A percentile compares a stretch with the other conserved stretches of the same genome.
These are phyloP conservation scores for Phytophthora boehmeriae DNA, from an alignment of 352 stramenopile genomes.

Conservation along the genomic window DNA sequence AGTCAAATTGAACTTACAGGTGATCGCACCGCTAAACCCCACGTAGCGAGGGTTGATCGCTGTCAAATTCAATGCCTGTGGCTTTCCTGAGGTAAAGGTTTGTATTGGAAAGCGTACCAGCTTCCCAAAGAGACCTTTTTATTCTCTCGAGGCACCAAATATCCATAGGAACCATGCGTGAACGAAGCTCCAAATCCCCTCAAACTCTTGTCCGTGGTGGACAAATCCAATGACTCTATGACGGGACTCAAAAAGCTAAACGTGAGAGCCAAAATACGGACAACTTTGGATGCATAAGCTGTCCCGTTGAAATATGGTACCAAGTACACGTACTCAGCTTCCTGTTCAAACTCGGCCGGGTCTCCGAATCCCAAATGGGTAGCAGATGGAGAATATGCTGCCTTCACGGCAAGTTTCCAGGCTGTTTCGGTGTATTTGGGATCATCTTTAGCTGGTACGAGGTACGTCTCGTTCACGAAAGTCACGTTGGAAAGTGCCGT, in stretches of 20 bases:
- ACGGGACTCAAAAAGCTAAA: slow-evolving; percentile 53
- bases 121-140: slow-evolving; percentile 64
- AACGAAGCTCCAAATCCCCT: slow-evolving; percentile 66
- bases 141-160: slow-evolving; percentile 72
- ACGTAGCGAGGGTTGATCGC: slow-evolving; percentile 59
- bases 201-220: slow-evolving; percentile 42
- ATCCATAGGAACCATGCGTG: slow-evolving; percentile 59
- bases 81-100: slow-evolving; percentile 43
- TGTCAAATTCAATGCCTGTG: slow-evolving; percentile 58
- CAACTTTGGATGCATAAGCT: slow-evolving; percentile 51
- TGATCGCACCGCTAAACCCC: slow-evolving; percentile 67
- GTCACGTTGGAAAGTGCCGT: slow-evolving; percentile 52
- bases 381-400: slow-evolving; percentile 47
- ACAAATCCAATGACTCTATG: slow-evolving; percentile 64
- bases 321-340: slow-evolving; percentile 76
- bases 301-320: slow-evolving; percentile 69
- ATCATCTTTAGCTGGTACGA: slow-evolving; percentile 50
- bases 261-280: slow-evolving; percentile 59
- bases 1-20: slow-evolving; percentile 43
- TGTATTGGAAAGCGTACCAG: slow-evolving; percentile 61
- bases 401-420: slow-evolving; percentile 60
- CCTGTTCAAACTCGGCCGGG: slow-evolving; percentile 37
- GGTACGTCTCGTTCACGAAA: slow-evolving; percentile 75
- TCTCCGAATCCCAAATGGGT: slow-evolving; percentile 44
- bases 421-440: slow-evolving; percentile 45